Evolutionary conservation across 2,329 filamentous ascomycete genomes (phyloP).

Genomic region (Calonectria leucothoes): DNA sequence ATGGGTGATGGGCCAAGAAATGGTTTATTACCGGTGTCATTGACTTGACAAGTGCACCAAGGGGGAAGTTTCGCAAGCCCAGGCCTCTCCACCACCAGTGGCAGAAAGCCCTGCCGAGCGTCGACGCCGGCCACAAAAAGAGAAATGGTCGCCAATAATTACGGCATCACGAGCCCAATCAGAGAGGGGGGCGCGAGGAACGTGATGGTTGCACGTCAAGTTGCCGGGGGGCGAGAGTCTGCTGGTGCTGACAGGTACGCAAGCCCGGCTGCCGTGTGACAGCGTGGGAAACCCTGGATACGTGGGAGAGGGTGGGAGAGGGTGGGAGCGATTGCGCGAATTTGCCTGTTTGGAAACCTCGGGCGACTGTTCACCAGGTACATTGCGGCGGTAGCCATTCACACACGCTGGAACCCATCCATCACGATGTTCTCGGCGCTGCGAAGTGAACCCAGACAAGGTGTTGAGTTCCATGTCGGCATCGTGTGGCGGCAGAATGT

Average conservation of each 20-base stretch:
- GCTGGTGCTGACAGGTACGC: slow-evolving; percentile 20
- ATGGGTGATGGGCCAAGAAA: slow-evolving; percentile 41
- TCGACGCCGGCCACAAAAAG: slow-evolving; percentile 30
- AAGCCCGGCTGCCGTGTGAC: slow-evolving; percentile 19
- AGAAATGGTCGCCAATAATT: slow-evolving; percentile 31
- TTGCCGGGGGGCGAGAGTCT: slow-evolving; percentile 16
- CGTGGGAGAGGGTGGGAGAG: slow-evolving; percentile 14
- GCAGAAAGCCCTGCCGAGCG: slow-evolving; percentile 28
- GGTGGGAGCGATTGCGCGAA: slow-evolving; percentile 35
- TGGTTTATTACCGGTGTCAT: slow-evolving; percentile 25
- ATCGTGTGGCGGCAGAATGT: slow-evolving; percentile 1
- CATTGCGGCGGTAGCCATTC: slow-evolving; percentile 23
- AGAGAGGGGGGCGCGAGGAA: slow-evolving; percentile 32
- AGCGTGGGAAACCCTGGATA: slow-evolving; percentile 13
- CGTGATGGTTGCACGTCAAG: slow-evolving; percentile 38
- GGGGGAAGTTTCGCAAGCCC: slow-evolving; percentile 29
- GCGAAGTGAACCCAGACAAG: not conserved
- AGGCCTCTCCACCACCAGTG: slow-evolving; percentile 29
- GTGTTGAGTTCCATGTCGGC: slow-evolving; percentile 13
- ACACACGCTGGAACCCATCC: slow-evolving; percentile 32
- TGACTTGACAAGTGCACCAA: slow-evolving; percentile 31
- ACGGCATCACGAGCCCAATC: slow-evolving; percentile 40
- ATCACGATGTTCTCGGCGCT: slow-evolving; percentile 24
- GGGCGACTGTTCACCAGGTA: slow-evolving; percentile 25
- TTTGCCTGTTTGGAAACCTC: slow-evolving; percentile 29